Evolutionary conservation across 1,284 basidiomycete genomes (phyloP), one percentile per base, ranked within the genome.

Genomic region (Phylloporus sp.): DNA sequence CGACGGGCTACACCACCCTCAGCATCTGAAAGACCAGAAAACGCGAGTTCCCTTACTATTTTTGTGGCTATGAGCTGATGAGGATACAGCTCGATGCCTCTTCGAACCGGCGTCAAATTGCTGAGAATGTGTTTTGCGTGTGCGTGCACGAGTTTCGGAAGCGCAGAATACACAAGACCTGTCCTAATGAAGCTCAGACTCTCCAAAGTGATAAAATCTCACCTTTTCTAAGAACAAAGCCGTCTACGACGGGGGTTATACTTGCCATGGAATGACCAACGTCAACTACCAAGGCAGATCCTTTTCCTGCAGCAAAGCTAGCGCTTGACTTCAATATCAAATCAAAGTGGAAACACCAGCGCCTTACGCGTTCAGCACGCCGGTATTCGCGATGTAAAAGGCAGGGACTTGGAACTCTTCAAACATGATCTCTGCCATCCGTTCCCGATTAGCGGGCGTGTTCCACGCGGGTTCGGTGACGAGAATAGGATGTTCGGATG

Each of bases 401-500:
- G 97, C 98, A 4, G 98, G 98, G 12, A 92, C 93, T 58, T 94
- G 83, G 71, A 98, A 96, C 66, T 96, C 92, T 78, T 99, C 98
- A 74, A 99, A 99, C 80, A 97, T 95, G 62, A 99, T 91, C 79
- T 99, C 95, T 18, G 95, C 93, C 89, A 98, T 92, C 56, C 90
- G 85, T 79, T 98, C 96, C 55, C 97, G 83, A 72, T 96, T 95
- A 26, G 90, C 89, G 34, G 89, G 82, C 0, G 95, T 93, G 75
- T 98, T 98, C 96, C 97, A 99, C 7, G 96, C 91, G 3, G 96
- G 93, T 77, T 99, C 98, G 2, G 98, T 98, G 28, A 97, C 86
- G 59, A 99, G 86, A 42, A 98, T 78, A 2, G 98, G 98, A 72
- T 98, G 96, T 71, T 98, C 95, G 12, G 87, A 80, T 11, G 90